Conservation (phyloP, 768 basidiomycete genomes). For the Chalciporus sphaerocephalus region DNA sequence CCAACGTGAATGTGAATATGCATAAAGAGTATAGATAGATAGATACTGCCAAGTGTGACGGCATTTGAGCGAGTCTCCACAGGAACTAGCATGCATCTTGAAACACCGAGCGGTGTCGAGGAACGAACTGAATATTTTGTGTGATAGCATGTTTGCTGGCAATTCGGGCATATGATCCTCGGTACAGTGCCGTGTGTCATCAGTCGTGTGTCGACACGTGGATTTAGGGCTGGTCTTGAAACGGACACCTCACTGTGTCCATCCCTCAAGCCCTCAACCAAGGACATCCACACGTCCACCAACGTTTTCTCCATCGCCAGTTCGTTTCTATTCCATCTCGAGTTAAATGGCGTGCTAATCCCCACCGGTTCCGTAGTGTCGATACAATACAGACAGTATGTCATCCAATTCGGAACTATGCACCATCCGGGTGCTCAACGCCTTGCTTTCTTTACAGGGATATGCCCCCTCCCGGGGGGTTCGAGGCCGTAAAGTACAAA, state of each 20-base stretch:
- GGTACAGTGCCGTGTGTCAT: too few species aligned
- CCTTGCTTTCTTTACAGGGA: conserved; percentile 53
- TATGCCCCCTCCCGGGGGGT: conserved; percentile 92
- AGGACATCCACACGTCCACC: conserved; percentile 1
- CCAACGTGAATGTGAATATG: background rate
- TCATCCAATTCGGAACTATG: conserved; percentile 10
- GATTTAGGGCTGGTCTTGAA: conserved; percentile 29
- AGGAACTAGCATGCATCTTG: conserved; percentile 15
- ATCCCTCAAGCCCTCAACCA: conserved; percentile 1
- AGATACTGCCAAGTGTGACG: conserved; percentile 11
- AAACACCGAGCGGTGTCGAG: background rate
- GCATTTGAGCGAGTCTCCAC: conserved; percentile 19
- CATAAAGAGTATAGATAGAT: background rate
- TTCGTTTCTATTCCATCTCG: conserved; percentile 13
- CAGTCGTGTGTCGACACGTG: conserved; percentile 11
- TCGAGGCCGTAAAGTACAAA: conserved; percentile 90
- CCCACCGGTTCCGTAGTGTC: conserved; percentile 16
- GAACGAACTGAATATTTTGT: background rate
- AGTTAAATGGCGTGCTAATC: background rate
- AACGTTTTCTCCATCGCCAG: conserved; percentile 10
- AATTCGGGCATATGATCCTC: too few species aligned
- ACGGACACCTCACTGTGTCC: background rate
- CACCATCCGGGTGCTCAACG: conserved; percentile 9
- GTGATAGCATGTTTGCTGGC: too few species aligned
- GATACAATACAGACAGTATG: conserved; percentile 28